Conservation (phyloP, 192 early-diverging fungal species). For the Paraglomus occultum region DNA sequence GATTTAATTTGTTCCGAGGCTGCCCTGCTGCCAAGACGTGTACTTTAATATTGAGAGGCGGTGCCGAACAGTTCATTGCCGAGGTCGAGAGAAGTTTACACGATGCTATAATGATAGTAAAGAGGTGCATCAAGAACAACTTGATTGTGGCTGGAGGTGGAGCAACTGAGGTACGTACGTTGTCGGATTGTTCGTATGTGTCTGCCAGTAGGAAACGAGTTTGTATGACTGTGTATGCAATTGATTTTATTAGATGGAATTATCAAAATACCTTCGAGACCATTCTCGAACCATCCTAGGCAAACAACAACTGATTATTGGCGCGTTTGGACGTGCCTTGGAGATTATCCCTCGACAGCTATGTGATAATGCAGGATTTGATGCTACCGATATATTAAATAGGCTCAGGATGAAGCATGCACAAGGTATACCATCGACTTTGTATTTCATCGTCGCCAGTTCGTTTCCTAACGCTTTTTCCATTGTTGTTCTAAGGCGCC, state of each 20-base stretch:
- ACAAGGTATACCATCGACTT: slow-evolving; percentile 42
- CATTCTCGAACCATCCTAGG: slow-evolving; percentile 93
- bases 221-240: slow-evolving; percentile 27
- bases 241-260: slow-evolving; percentile 71
- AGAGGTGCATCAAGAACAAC: slow-evolving; percentile 96
- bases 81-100: slow-evolving; percentile 97
- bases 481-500: slow-evolving; percentile 44
- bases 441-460: not conserved
- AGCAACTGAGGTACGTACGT: slow-evolving; percentile 70
- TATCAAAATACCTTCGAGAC: slow-evolving; percentile 92
- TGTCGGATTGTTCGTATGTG: not conserved
- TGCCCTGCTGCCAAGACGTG: slow-evolving; percentile 94
- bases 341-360: slow-evolving; percentile 99
- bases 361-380: slow-evolving; percentile 98
- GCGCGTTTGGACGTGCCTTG: slow-evolving; percentile 91
- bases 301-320: slow-evolving; percentile 97
- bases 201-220: not conserved
- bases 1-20: slow-evolving; percentile 95
- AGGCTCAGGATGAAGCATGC: slow-evolving; percentile 93
- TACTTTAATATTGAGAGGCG: slow-evolving; percentile 93
- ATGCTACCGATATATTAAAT: slow-evolving; percentile 97
- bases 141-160: slow-evolving; percentile 96
- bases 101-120: slow-evolving; percentile 99
- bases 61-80: slow-evolving; percentile 99
- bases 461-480: not conserved